Conservation (phyloP, 2,329 filamentous ascomycete genomes). For the Fusarium tricinctum region DNA sequence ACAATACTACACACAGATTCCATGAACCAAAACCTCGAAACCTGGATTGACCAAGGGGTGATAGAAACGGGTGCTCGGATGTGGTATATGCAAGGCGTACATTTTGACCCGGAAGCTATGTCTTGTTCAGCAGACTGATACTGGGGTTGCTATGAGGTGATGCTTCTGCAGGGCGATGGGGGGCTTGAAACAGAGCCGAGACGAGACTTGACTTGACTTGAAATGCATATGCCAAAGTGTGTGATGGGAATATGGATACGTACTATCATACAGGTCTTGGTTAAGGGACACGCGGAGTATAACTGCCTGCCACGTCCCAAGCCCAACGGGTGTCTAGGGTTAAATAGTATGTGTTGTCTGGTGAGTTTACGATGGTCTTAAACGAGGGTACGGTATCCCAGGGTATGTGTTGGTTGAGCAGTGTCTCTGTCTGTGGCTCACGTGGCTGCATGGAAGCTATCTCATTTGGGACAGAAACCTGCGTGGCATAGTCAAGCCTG, state of each 20-base stretch:
- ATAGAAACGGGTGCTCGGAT: conserved; percentile 29
- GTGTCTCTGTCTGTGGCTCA: too few relatives aligned
- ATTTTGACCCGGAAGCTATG: background rate
- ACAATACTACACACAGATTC: conserved; percentile 3
- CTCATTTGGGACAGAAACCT: conserved; percentile 30
- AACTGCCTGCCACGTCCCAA: conserved; percentile 34
- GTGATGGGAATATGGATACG: conserved; percentile 2
- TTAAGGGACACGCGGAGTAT: conserved; percentile 18
- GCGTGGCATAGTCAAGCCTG: conserved; percentile 35
- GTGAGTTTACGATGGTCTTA: conserved; percentile 5
- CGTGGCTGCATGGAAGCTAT: conserved; percentile 35
- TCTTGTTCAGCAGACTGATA: background rate
- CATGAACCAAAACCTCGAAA: conserved; percentile 8
- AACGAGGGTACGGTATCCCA: conserved; percentile 4
- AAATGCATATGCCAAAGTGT: background rate
- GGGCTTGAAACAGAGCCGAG: conserved; percentile 32
- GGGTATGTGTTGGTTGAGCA: conserved; percentile 19
- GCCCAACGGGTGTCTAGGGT: conserved; percentile 17
- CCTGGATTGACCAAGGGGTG: conserved; percentile 9
- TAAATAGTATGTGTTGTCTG: conserved; percentile 8
- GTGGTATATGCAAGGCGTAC: conserved; percentile 14
- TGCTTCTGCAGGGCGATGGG: conserved; percentile 28
- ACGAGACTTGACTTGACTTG: conserved; percentile 6
- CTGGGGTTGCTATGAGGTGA: conserved; percentile 7
- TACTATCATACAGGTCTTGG: background rate